Conservation (phyloP, 2,329 filamentous ascomycete species). For the Talaromyces sp. region DNA sequence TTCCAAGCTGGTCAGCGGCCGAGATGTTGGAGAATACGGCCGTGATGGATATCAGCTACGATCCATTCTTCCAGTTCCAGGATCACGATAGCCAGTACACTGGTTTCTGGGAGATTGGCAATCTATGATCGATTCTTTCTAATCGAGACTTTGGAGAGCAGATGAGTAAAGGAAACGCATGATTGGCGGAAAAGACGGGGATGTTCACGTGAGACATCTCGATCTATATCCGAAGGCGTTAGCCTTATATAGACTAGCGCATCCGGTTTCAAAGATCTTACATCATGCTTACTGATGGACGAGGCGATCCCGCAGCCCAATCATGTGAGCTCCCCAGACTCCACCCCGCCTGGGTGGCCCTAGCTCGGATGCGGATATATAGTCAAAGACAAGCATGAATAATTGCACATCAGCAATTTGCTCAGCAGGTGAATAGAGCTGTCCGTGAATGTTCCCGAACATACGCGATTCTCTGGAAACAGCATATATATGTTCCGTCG, state of each 20-base stretch:
- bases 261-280: background rate
- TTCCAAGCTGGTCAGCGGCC: slow-evolving; percentile 13
- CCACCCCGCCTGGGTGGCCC: background rate
- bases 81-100: slow-evolving; percentile 21
- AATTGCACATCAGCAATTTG: background rate
- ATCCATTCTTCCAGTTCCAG: slow-evolving; percentile 27
- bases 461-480: background rate
- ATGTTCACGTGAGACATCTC: background rate
- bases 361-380: slow-evolving; percentile 1
- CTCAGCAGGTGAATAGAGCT: background rate
- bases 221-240: background rate
- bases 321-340: background rate
- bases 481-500: slow-evolving; percentile 1
- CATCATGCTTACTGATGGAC: slow-evolving; percentile 9
- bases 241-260: background rate
- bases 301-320: background rate
- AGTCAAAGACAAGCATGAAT: background rate
- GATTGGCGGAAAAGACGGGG: background rate
- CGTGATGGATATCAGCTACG: slow-evolving; percentile 23
- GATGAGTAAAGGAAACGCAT: background rate
- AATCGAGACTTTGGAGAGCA: background rate
- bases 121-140: slow-evolving; percentile 13
- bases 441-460: slow-evolving; percentile 6
- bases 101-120: slow-evolving; percentile 26
- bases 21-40: slow-evolving; percentile 19